Conservation (phyloP, 2,329 filamentous ascomycete species). For the Endocalyx cinctus region DNA sequence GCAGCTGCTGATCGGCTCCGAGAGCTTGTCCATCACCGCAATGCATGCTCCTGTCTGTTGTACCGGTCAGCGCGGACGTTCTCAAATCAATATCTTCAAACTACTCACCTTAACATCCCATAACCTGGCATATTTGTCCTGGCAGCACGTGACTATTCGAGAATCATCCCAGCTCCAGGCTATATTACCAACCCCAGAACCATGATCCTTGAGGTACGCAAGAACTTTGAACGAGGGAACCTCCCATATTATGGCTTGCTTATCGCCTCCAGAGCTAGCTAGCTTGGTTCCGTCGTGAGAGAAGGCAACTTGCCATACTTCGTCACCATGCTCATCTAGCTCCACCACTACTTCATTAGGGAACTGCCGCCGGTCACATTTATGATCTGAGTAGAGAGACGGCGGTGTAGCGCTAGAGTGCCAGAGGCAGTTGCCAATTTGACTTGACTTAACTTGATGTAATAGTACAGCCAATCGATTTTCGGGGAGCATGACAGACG, state of each 20-base stretch:
- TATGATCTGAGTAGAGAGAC: slow-evolving; percentile 85
- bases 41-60: slow-evolving; percentile 58
- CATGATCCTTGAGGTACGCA: slow-evolving; percentile 61
- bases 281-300: slow-evolving; percentile 81
- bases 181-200: slow-evolving; percentile 69
- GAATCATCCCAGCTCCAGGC: slow-evolving; percentile 90
- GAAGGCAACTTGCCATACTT: slow-evolving; percentile 90
- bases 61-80: slow-evolving; percentile 10
- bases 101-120: slow-evolving; percentile 66
- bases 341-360: slow-evolving; percentile 68
- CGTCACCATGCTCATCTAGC: slow-evolving; percentile 67
- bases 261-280: slow-evolving; percentile 76
- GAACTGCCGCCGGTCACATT: slow-evolving; percentile 75
- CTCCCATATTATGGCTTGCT: slow-evolving; percentile 76
- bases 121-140: slow-evolving; percentile 67
- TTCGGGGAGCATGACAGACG: slow-evolving; percentile 94
- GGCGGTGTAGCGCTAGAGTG: slow-evolving; percentile 77
- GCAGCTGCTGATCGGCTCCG: slow-evolving; percentile 82
- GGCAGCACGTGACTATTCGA: slow-evolving; percentile 78
- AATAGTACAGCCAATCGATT: slow-evolving; percentile 79
- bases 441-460: slow-evolving; percentile 75
- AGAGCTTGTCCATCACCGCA: slow-evolving; percentile 63
- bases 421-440: slow-evolving; percentile 80
- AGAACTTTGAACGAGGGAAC: slow-evolving; percentile 63
- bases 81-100: neutral